These are phyloP conservation scores for Russula emetica DNA, from an alignment of 768 basidiomycete species.

Conservation along the genomic window DNA sequence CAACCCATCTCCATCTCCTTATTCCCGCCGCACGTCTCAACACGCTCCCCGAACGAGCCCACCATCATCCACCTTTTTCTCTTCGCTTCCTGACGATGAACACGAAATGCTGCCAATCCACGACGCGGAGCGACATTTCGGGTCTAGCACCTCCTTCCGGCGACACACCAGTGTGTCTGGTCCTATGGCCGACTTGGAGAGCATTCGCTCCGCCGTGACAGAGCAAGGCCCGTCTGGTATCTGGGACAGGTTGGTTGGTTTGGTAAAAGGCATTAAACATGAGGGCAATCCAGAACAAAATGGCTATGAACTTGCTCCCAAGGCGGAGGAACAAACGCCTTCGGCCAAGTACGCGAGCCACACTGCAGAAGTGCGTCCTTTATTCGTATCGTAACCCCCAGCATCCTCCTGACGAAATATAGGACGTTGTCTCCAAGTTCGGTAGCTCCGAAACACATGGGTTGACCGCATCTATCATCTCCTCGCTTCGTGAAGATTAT, in stretches of 20 bases:
- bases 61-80: slow-evolving; percentile 79
- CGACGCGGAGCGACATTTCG: slow-evolving; percentile 69
- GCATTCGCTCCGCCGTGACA: slow-evolving; percentile 30
- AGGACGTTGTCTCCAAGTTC: slow-evolving; percentile 76
- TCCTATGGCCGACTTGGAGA: slow-evolving; percentile 38
- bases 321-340: slow-evolving; percentile 11
- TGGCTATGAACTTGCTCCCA: slow-evolving; percentile 36
- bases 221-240: slow-evolving; percentile 37
- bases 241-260: slow-evolving; percentile 43
- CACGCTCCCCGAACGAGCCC: slow-evolving; percentile 47
- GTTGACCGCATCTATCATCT: slow-evolving; percentile 57
- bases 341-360: slow-evolving; percentile 14
- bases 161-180: slow-evolving; percentile 48
- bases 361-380: slow-evolving; percentile 16
- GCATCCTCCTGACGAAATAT: slow-evolving; percentile 32
- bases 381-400: not conserved
- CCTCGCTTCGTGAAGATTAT: slow-evolving; percentile 57
- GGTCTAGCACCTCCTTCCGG: slow-evolving; percentile 76
- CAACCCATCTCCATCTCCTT: slow-evolving; percentile 5
- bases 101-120: slow-evolving; percentile 48
- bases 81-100: slow-evolving; percentile 48
- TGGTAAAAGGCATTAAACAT: slow-evolving; percentile 40
- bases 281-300: slow-evolving; percentile 37
- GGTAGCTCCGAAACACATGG: slow-evolving; percentile 60
- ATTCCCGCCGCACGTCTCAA: slow-evolving; percentile 10